These are phyloP conservation scores for Kazachstania sp. DNA, from an alignment of 1,139 yeast species.

Conservation along the genomic window DNA sequence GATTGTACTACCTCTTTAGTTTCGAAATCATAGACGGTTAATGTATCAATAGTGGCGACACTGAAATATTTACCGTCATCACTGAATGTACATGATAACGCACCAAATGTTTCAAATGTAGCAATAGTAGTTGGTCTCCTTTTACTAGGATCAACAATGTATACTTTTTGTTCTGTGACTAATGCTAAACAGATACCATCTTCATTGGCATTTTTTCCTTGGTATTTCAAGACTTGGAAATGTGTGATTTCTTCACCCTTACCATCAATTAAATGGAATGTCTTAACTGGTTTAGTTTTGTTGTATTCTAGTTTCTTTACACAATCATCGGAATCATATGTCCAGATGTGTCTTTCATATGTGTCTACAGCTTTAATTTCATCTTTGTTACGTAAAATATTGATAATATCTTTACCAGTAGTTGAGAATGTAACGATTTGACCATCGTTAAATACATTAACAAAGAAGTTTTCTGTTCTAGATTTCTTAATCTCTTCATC, in stretches of 20 bases:
- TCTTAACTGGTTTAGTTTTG: conserved; percentile 26
- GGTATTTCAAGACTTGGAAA: conserved; percentile 19
- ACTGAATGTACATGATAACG: conserved; percentile 14
- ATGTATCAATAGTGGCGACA: conserved; percentile 17
- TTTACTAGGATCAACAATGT: conserved; percentile 28
- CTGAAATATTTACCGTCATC: conserved; percentile 18
- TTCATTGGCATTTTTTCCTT: conserved; percentile 4
- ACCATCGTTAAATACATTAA: conserved; percentile 26
- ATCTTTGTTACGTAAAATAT: conserved; percentile 27
- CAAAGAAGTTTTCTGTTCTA: conserved; percentile 19
- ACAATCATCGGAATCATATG: conserved; percentile 26
- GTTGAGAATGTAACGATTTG: conserved; percentile 28
- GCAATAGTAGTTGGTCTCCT: conserved; percentile 28
- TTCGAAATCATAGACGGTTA: conserved; percentile 16
- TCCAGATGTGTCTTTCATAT: conserved; percentile 24
- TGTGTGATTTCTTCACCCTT: conserved; percentile 22
- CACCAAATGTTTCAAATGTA: conserved; percentile 16
- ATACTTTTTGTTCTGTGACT: conserved; percentile 20
- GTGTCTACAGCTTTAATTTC: conserved; percentile 23
- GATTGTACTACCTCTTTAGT: conserved; percentile 12
- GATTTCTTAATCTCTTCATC: conserved; percentile 7
- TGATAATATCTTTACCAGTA: conserved; percentile 29
- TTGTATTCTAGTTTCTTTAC: conserved; percentile 26
- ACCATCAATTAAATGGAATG: conserved; percentile 29
- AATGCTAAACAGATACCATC: conserved; percentile 14